These are phyloP conservation scores for Sugiyamaella castrensis DNA, from an alignment of 1,139 yeast genomes.

Conservation along the genomic window DNA sequence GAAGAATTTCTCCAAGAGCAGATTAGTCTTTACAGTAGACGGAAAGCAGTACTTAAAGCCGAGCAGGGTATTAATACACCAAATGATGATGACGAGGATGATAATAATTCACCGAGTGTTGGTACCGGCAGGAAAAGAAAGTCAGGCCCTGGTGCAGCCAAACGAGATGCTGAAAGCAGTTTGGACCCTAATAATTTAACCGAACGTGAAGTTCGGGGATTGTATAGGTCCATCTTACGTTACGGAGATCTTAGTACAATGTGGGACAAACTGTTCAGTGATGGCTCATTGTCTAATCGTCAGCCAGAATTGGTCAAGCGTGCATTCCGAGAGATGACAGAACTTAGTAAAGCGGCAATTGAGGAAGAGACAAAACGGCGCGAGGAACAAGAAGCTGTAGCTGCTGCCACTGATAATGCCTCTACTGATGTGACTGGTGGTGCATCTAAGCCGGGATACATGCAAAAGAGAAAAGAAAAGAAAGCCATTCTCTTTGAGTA, in stretches of 20 bases:
- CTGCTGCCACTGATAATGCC: conserved; percentile 27
- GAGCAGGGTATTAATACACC: conserved; percentile 38
- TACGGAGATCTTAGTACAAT: conserved; percentile 72
- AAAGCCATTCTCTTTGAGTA: conserved; percentile 89
- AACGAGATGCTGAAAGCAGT: conserved; percentile 35
- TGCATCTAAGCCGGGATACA: conserved; percentile 3
- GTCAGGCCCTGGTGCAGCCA: conserved; percentile 20
- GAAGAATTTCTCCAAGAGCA: conserved; percentile 87
- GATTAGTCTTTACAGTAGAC: conserved; percentile 77
- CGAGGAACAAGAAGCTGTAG: conserved; percentile 58
- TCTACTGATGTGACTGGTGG: conserved; percentile 12
- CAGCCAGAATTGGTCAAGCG: conserved; percentile 78
- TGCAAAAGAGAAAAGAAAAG: conserved; percentile 46
- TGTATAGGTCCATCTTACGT: conserved; percentile 78
- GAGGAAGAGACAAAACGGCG: conserved; percentile 67
- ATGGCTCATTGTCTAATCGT: conserved; percentile 83
- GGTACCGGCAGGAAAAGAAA: conserved; percentile 32
- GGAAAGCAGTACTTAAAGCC: conserved; percentile 62
- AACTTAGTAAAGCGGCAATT: conserved; percentile 59
- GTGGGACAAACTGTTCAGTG: conserved; percentile 86
- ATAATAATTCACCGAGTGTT: conserved; percentile 44
- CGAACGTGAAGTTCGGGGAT: conserved; percentile 83
- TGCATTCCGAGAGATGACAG: conserved; percentile 68
- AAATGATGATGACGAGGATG: conserved; percentile 43
- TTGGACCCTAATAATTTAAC: conserved; percentile 57